Base-by-base conservation (phyloP, 164 flowering plant species). In the Houttuynia cordata region DNA sequence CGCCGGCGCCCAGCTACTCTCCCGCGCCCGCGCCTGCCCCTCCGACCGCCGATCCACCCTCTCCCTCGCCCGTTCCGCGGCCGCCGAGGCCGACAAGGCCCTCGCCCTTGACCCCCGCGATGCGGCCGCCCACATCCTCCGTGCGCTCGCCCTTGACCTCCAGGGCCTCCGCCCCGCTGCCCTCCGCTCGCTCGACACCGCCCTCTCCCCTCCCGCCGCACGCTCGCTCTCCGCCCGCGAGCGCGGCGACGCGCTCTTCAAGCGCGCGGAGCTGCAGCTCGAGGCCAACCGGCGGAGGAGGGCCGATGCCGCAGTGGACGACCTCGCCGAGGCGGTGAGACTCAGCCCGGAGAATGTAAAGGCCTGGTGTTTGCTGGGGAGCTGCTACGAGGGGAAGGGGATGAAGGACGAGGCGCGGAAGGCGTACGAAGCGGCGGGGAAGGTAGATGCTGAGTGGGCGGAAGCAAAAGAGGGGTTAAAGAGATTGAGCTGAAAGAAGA, bases 91-190 rank as follows among this genome's bases (percentile, higher is more conserved):
- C 68, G 85, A 88, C 59, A 65, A 70, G 37, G 86, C 95, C 63
- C 67, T 91, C 56, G 55, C 80, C 10, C 72, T 86, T 55, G 86
- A 88, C 42, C 90, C 94, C 20, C 69, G 57, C n/a, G 98, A 91
- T 71, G 94, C 94, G 34, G 97, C 97, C 0, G 58, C 89, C 18
- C 85, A 86, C 74, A 83, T 91, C 65, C 81, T 91, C 69, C 85
- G 83, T 58, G 81, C 92, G 57, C 73, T 91, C 9, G 81, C 85
- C 1, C 80, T 86, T 19, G 86, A 84, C 17, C 69, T 80, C 57
- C 87, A 75, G 64, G 96, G 89, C 19, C 81, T 70, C 75, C 72
- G 70, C 53, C 53, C 81, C 45, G 74, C 89, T 22, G 96, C 97
- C 3, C 75, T 87, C 40, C 79, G 78, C 12, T 79, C 90, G 9